phyloP scores from a whole-genome alignment of 2,329 filamentous ascomycete genomes.

The Didymella sp. region DNA sequence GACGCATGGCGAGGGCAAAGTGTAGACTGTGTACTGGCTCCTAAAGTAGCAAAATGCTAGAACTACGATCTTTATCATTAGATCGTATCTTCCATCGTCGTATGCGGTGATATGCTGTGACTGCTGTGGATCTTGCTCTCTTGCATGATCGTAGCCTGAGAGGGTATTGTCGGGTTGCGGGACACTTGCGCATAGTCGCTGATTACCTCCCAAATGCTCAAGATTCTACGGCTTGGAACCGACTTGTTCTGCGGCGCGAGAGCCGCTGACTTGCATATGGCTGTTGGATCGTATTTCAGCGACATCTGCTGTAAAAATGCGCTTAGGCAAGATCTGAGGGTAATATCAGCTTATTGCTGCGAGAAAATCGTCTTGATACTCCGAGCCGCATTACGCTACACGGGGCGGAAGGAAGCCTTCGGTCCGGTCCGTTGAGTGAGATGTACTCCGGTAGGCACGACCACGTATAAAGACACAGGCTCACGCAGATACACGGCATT shows the following conservation, averaged over 20 bases:
- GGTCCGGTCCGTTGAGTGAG: constrained; percentile 6
- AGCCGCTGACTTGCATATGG: not conserved
- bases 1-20: constrained; percentile 19
- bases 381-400: not conserved
- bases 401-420: constrained; percentile 5
- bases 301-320: not conserved
- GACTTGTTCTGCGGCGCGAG: not conserved
- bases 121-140: not conserved
- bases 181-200: not conserved
- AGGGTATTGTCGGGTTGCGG: not conserved
- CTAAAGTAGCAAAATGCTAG: not conserved
- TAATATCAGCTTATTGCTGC: not conserved
- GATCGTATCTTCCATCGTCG: not conserved
- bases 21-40: not conserved
- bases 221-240: not conserved
- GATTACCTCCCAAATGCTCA: not conserved
- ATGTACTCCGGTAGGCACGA: not conserved
- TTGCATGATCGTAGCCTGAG: not conserved
- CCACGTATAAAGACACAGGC: not conserved
- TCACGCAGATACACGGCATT: not conserved
- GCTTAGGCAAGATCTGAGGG: not conserved
- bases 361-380: no score
- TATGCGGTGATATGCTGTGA: not conserved
- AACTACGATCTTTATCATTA: not conserved
- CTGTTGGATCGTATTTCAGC: no score